Percentiles rank a stretch among this genome's conserved stretches.
These are phyloP conservation scores for Debaryomyces maramus DNA, from an alignment of 805 yeast genomes.

Conservation along the genomic window DNA sequence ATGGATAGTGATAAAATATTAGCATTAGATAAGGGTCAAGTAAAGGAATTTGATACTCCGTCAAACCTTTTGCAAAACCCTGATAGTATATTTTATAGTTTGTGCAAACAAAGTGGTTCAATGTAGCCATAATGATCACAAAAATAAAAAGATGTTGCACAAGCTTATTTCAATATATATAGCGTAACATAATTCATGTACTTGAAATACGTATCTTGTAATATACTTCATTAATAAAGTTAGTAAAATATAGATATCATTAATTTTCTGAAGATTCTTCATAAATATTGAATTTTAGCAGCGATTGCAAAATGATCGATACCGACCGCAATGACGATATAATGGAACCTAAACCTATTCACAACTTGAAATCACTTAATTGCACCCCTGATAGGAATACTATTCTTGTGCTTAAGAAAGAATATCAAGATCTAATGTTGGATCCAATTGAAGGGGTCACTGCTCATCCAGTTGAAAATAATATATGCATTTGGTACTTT, in stretches of 20 bases:
- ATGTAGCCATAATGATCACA: slow-evolving; percentile 6
- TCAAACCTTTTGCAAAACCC: slow-evolving; percentile 21
- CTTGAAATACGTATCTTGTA: too few relatives aligned
- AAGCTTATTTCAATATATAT: too few relatives aligned
- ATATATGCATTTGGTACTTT: slow-evolving; percentile 16
- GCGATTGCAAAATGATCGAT: neutral
- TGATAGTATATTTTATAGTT: slow-evolving; percentile 48
- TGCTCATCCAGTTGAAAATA: slow-evolving; percentile 11
- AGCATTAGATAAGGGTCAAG: slow-evolving; percentile 66
- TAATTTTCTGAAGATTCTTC: too few relatives aligned
- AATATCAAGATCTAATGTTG: slow-evolving; percentile 7
- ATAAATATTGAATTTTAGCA: too few relatives aligned
- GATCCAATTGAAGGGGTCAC: slow-evolving; percentile 13
- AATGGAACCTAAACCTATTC: slow-evolving; percentile 3
- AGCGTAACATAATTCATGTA: too few relatives aligned
- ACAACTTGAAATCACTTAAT: neutral
- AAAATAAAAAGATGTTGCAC: too few relatives aligned
- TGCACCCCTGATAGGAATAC: slow-evolving; percentile 1
- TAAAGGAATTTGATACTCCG: slow-evolving; percentile 37
- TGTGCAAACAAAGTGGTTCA: slow-evolving; percentile 47
- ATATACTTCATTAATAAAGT: too few relatives aligned
- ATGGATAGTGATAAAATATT: slow-evolving; percentile 81
- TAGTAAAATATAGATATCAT: too few relatives aligned
- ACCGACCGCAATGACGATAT: neutral
- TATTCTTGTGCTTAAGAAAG: slow-evolving; percentile 7